Evolutionary conservation across 352 stramenopile species (phyloP), one percentile per base, ranked within the genome.

Genomic region (Hyaloperonospora arabidopsidis): DNA sequence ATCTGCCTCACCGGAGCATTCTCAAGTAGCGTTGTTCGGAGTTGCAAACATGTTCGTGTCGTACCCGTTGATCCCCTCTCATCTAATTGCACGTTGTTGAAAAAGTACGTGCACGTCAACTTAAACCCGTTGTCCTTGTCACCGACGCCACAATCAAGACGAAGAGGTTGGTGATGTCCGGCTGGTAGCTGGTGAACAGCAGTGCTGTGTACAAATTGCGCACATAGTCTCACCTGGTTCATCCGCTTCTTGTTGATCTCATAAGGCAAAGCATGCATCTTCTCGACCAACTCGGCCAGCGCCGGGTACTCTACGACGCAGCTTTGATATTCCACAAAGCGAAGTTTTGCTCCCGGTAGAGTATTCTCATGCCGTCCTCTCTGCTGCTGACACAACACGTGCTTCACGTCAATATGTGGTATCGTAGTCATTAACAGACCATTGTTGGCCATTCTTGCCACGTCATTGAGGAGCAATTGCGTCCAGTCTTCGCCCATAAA

Each of bases 401-500:
- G 54, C 34, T 66, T 61, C 13, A 38, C 55, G 22, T 76, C 68
- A 4, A 59, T 36, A 18, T 59, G 61, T 7, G 45, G 51, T 8
- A 46, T 52, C 32, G 72, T 61, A 1, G 68, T 57, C 47, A 87
- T 56, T 1, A 94, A 52, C 36, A 84, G 41, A 0, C 66, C 60
- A 39, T 76, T 84, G 14, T 67, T 78, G 10, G 53, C 56, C 73
- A 94, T 86, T 39, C 85, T 68, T 11, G 68, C 53, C 5, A 82
- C 79, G 55, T 95, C 86, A 7, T 74, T 79, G 0, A 70, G 56
- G 19, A 95, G 45, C 14, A 94, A 55, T 6, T 73, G 52, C 2
- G 62, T 61, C 83, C 83, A 95, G 25, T 92, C 86, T 12, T 80
- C 70, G n/a, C 79, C 84, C 65, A 95, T 79, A 50, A 89, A 92